A percentile compares a stretch with the other conserved stretches of the same genome.
phyloP scores from a whole-genome alignment of 495 filamentous ascomycete genomes.

The Hypoxylon trugodes region DNA sequence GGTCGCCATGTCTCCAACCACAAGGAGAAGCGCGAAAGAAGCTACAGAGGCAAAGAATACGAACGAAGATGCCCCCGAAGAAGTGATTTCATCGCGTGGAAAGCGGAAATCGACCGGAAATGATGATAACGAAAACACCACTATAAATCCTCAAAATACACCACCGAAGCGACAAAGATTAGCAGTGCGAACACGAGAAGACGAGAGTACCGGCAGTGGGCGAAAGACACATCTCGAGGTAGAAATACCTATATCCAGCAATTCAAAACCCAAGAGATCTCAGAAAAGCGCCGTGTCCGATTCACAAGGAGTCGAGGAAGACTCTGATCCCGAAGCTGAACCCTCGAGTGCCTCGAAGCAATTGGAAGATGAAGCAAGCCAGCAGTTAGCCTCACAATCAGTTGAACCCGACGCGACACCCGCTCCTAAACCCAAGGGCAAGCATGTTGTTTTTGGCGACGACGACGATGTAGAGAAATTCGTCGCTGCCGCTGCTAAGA shows the following conservation, averaged over 20 bases:
- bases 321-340: conserved; percentile 12
- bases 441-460: conserved; percentile 46
- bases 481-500: conserved; percentile 32
- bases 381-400: conserved; percentile 32
- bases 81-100: conserved; percentile 16
- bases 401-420: conserved; percentile 21
- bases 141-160: not conserved
- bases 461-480: conserved; percentile 47
- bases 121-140: not conserved
- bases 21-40: conserved; percentile 29
- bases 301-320: conserved; percentile 21
- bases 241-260: conserved; percentile 38
- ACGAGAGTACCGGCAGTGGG: conserved; percentile 19
- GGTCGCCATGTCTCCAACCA: conserved; percentile 33
- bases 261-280: conserved; percentile 9
- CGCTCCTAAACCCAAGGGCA: conserved; percentile 31
- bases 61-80: conserved; percentile 4
- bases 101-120: conserved; percentile 23
- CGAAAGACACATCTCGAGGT: conserved; percentile 35
- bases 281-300: conserved; percentile 14
- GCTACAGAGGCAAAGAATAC: not conserved
- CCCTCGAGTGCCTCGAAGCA: conserved; percentile 41
- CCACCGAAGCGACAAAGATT: conserved; percentile 35
- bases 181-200: conserved; percentile 31
- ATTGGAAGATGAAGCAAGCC: conserved; percentile 40